phyloP scores from a whole-genome alignment of 352 stramenopile genomes.

The Plasmopara viticola region DNA sequence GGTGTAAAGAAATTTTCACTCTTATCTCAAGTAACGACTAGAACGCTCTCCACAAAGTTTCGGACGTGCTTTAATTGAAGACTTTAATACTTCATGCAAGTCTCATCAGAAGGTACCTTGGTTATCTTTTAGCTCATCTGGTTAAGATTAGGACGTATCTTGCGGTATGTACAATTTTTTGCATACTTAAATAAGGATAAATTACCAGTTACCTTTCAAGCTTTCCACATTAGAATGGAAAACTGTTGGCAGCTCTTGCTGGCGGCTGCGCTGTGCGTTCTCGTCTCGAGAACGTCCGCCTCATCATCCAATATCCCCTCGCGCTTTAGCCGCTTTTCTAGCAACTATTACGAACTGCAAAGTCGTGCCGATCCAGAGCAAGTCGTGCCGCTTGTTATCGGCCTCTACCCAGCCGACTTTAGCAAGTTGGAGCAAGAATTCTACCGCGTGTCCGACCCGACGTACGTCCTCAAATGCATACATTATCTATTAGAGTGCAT shows the following conservation, averaged over 20 bases:
- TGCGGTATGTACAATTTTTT: too few species aligned
- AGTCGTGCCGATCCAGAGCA: constrained; percentile 30
- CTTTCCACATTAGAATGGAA: too few species aligned
- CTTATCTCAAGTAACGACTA: background rate
- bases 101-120: too few species aligned
- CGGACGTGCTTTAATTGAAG: background rate
- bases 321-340: constrained; percentile 28
- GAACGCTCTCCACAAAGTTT: background rate
- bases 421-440: constrained; percentile 39
- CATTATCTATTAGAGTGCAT: too few species aligned
- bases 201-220: too few species aligned
- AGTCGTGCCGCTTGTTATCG: constrained; percentile 47
- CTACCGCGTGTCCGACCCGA: constrained; percentile 48
- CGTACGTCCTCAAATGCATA: constrained; percentile 28
- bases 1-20: background rate
- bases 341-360: constrained; percentile 25
- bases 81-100: background rate
- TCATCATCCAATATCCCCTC: constrained; percentile 2
- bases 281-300: background rate
- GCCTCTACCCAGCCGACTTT: constrained; percentile 47
- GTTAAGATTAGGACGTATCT: too few species aligned
- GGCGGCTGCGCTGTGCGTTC: constrained; percentile 7
- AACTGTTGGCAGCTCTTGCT: background rate
- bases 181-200: too few species aligned
- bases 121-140: too few species aligned